Evolutionary conservation across 225 moss, liverwort and hornwort genomes (phyloP).

Genomic region (Polytrichum commune): DNA sequence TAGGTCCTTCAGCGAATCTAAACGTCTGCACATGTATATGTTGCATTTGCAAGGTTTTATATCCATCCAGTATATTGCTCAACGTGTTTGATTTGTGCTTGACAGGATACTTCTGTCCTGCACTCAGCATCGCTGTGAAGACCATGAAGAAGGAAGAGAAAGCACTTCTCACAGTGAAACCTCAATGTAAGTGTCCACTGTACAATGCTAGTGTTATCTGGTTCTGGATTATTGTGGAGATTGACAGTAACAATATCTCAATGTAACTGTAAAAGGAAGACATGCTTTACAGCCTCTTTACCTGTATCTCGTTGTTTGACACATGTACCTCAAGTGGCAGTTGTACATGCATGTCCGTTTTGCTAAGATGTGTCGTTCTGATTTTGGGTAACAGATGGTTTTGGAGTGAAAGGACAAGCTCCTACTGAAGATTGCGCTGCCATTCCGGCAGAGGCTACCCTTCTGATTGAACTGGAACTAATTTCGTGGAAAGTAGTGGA

Average conservation of each 20-base stretch:
- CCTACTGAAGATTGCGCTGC: constrained; percentile 43
- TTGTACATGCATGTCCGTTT: too few species aligned
- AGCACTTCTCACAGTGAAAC: constrained; percentile 74
- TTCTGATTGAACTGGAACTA: constrained; percentile 79
- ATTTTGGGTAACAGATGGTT: constrained; percentile 56
- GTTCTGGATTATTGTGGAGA: neutral
- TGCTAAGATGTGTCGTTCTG: neutral
- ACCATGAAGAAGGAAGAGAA: constrained; percentile 81
- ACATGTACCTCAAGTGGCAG: too few species aligned
- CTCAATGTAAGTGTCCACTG: constrained; percentile 60
- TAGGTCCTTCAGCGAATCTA: too few species aligned
- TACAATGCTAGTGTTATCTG: neutral
- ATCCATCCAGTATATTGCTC: neutral
- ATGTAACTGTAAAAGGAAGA: too few species aligned
- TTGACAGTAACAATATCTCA: too few species aligned
- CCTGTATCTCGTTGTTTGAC: too few species aligned
- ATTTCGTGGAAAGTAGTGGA: constrained; percentile 91
- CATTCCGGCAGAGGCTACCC: constrained; percentile 63
- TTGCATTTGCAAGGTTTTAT: too few species aligned
- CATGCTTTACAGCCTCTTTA: too few species aligned
- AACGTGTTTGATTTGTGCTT: neutral
- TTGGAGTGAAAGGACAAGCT: constrained; percentile 69
- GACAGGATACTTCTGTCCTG: constrained; percentile 72
- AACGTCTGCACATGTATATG: too few species aligned
- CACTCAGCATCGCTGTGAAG: constrained; percentile 68